Conservation (phyloP, 2,329 filamentous ascomycete genomes). For the Chrysosporium keratinophilum region DNA sequence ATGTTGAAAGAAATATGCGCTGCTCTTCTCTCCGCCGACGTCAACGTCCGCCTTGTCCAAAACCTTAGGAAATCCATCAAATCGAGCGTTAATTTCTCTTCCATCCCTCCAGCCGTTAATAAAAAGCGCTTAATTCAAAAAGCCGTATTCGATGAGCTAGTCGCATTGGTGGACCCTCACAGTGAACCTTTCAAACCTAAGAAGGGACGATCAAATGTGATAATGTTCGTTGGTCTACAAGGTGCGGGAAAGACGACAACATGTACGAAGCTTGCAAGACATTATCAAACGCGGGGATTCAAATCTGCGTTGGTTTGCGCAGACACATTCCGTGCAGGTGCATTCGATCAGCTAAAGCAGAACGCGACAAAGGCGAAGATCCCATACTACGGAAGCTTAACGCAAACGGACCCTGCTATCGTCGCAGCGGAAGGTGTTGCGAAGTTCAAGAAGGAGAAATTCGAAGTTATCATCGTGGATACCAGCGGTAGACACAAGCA, state of each 20-base stretch:
- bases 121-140: conserved; percentile 99
- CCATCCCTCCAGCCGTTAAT: conserved; percentile 81
- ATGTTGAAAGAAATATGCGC: conserved; percentile 99
- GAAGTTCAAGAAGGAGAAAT: conserved; percentile 97
- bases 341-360: conserved; percentile 96
- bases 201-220: conserved; percentile 91
- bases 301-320: conserved; percentile 90
- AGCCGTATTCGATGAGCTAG: conserved; percentile 91
- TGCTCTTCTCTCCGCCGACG: conserved; percentile 90
- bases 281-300: conserved; percentile 91
- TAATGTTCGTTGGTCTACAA: conserved; percentile 98
- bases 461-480: conserved; percentile 97
- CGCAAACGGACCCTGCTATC: conserved; percentile 87
- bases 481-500: conserved; percentile 92
- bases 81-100: conserved; percentile 83
- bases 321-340: conserved; percentile 95
- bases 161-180: conserved; percentile 90
- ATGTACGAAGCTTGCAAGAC: conserved; percentile 89
- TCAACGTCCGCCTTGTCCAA: conserved; percentile 89
- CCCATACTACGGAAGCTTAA: conserved; percentile 93
- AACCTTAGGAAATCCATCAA: conserved; percentile 90
- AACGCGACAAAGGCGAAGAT: conserved; percentile 99
- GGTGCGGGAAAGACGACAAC: conserved; percentile 97
- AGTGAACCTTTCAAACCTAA: conserved; percentile 92
- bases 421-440: conserved; percentile 94